Conservation (phyloP, 148 eudicot genomes). For the Rhododendron vialii region DNA sequence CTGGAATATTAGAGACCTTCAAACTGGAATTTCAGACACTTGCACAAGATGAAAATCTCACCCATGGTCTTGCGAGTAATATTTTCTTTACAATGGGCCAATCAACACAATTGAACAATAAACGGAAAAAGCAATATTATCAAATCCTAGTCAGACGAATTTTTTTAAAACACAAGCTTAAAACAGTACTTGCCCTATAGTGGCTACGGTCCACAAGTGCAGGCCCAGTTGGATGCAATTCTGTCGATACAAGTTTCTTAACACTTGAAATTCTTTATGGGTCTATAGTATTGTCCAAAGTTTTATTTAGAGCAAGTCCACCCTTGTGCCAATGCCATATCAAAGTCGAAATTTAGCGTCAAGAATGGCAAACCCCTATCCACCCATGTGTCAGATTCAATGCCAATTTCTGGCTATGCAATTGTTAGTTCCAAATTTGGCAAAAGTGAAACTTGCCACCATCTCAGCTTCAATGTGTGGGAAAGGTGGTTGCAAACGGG, state of each 20-base stretch:
- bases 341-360: too few relatives aligned
- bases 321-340: too few relatives aligned
- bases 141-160: neutral
- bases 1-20: neutral
- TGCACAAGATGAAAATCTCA: neutral
- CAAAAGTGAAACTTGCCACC: too few relatives aligned
- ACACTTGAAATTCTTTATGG: neutral
- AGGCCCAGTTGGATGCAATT: neutral
- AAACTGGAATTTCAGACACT: neutral
- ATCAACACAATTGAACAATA: neutral
- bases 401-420: too few relatives aligned
- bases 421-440: too few relatives aligned
- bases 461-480: too few relatives aligned
- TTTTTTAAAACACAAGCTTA: too few relatives aligned
- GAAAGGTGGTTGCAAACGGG: too few relatives aligned
- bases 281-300: neutral
- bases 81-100: neutral
- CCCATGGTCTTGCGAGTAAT: neutral
- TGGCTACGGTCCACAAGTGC: neutral
- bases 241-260: neutral
- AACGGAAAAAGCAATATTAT: neutral
- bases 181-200: neutral
- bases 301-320: neutral
- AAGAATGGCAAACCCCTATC: too few relatives aligned
- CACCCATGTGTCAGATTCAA: too few relatives aligned